Conservation (phyloP, 805 yeast genomes). For the Nakazawaea ambrosiae region DNA sequence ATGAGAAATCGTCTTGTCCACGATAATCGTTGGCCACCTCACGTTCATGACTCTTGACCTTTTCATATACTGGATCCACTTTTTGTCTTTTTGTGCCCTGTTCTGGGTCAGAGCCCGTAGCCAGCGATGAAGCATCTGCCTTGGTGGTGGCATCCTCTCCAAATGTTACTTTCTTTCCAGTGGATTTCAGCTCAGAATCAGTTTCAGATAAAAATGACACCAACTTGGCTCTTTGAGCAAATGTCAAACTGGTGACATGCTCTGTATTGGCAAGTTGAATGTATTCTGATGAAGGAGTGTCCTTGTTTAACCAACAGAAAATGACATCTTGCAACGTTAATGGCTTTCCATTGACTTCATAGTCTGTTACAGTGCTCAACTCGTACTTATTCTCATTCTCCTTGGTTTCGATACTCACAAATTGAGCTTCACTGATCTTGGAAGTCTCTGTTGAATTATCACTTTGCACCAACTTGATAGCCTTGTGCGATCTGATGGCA, state of each 20-base stretch:
- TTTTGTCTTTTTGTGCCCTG: constrained; percentile 5
- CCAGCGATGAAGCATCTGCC: constrained; percentile 2
- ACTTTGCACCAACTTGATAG: not conserved
- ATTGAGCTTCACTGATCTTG: constrained; percentile 2
- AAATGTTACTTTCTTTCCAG: too few species aligned
- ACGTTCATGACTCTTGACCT: constrained; percentile 28
- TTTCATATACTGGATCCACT: constrained; percentile 28
- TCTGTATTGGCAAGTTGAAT: constrained; percentile 8
- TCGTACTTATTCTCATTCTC: constrained; percentile 6
- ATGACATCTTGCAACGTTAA: constrained; percentile 6
- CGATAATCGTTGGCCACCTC: constrained; percentile 37
- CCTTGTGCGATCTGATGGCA: not conserved
- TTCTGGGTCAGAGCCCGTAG: not conserved
- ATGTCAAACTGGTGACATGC: constrained; percentile 9
- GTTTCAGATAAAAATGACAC: constrained; percentile 9
- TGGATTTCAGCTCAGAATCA: too few species aligned
- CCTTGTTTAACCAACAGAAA: constrained; percentile 9
- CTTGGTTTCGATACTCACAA: too few species aligned
- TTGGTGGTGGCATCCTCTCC: constrained; percentile 10
- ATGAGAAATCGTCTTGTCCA: constrained; percentile 14
- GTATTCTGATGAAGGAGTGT: constrained; percentile 10
- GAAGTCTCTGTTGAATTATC: not conserved
- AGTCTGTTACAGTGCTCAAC: constrained; percentile 1
- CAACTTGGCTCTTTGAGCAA: constrained; percentile 10
- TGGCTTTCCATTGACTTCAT: constrained; percentile 1